Evolutionary conservation across 2,329 filamentous ascomycete genomes (phyloP).

Genomic region (Xylariomycetidae sp.): DNA sequence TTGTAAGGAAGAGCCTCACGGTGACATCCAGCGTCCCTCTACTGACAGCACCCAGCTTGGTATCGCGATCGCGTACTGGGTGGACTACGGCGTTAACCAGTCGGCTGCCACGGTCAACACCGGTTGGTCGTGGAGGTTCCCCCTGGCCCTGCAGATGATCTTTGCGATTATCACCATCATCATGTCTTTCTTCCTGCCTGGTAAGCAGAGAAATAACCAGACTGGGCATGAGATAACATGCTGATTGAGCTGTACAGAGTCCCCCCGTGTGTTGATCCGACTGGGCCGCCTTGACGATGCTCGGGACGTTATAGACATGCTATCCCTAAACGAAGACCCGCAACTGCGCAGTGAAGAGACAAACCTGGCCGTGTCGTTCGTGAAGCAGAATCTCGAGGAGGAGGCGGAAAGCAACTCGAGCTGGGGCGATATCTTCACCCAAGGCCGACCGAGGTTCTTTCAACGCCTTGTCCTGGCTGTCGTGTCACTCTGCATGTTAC

Average conservation of each 20-base stretch:
- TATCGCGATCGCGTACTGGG: slow-evolving; percentile 1
- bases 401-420: slow-evolving; percentile 1
- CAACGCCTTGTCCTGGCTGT: neutral
- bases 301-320: slow-evolving; percentile 1
- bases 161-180: slow-evolving; percentile 1
- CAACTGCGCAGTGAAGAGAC: neutral
- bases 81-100: slow-evolving; percentile 1
- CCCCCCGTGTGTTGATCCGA: neutral
- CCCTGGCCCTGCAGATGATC: slow-evolving; percentile 1
- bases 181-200: neutral
- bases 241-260: neutral
- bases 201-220: neutral
- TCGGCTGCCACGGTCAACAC: neutral
- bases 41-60: neutral
- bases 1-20: neutral
- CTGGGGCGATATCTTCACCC: neutral
- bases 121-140: neutral
- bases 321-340: neutral
- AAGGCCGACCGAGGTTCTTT: neutral
- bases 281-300: neutral
- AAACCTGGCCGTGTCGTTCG: slow-evolving; percentile 1
- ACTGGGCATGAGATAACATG: neutral
- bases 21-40: neutral
- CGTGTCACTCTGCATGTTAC: slow-evolving; percentile 1
- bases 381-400: slow-evolving; percentile 2